Evolutionary conservation across 2,329 filamentous ascomycete genomes (phyloP), one percentile per base, ranked within the genome.

Genomic region (Penicillium psychrosexuale): DNA sequence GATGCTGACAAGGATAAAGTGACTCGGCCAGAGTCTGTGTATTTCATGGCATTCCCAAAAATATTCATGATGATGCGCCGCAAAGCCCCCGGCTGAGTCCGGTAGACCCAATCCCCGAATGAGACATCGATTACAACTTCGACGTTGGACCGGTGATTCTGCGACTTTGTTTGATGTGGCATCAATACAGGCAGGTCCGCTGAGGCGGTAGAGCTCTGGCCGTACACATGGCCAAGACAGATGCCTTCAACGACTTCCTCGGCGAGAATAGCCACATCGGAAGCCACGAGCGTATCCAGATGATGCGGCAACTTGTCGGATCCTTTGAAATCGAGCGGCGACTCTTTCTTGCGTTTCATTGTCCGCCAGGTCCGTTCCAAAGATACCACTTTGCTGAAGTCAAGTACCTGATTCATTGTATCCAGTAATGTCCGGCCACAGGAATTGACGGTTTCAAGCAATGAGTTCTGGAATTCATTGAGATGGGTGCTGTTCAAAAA

Each of bases 41-140:
- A 87, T 64, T 86, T 87, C 63, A 86, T 74, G 0, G 84, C 78
- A 61, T 87, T 87, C 8, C 82, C 82, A 39, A 85, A 81, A 0
- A 86, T 62, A 53, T 86, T 86, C 82, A 85, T 84, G 45, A 86
- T 76, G 44, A 86, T 79, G 8, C 82, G 75, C 45, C 78, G 72
- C 57, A 80, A 69, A 2, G 78, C 79, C 0, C 84, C 84, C 0
- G 81, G 78, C 44, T 85, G 79, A 3, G 81, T 78, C 4, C 78
- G 72, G 61, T 83, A 84, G 1, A 72, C 68, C 82, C 84, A 86
- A 49, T 75, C 57, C 22, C 74, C 54, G 65, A 72, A 75, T 3
- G 80, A 76, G 12, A 85, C 78, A 58, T 84, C 78, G 6, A 84
- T 66, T 27, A 82, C 72, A 22, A 85, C 75, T 5, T 76, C 77